These are phyloP conservation scores for Podaxis sp. DNA, from an alignment of 768 basidiomycete genomes.

Conservation along the genomic window DNA sequence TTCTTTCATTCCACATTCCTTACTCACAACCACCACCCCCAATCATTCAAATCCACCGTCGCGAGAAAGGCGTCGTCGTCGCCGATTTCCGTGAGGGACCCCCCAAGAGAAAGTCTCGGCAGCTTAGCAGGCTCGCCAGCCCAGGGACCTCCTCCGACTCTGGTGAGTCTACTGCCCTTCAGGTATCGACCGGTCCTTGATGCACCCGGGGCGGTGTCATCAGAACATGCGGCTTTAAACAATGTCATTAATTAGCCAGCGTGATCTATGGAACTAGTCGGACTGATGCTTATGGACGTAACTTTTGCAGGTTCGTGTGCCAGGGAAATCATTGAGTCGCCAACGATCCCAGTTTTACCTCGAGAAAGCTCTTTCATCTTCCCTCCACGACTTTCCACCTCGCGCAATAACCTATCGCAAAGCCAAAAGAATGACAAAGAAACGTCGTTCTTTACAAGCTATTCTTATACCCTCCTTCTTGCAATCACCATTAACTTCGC, in stretches of 20 bases:
- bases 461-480: conserved; percentile 51
- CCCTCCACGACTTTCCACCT: conserved; percentile 18
- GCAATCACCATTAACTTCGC: conserved; percentile 25
- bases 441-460: conserved; percentile 54
- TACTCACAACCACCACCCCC: not conserved
- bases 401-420: not conserved
- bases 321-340: conserved; percentile 16
- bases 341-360: conserved; percentile 14
- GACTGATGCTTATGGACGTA: conserved; percentile 17
- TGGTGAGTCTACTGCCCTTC: conserved; percentile 26
- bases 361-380: conserved; percentile 11
- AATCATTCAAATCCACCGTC: not conserved
- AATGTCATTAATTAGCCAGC: not conserved
- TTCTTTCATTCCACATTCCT: not conserved
- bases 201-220: conserved; percentile 7
- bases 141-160: conserved; percentile 22
- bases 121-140: conserved; percentile 19
- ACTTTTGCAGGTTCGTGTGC: conserved; percentile 20
- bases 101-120: conserved; percentile 29
- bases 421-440: conserved; percentile 38
- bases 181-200: conserved; percentile 12
- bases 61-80: not conserved
- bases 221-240: conserved; percentile 7
- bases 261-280: conserved; percentile 19
- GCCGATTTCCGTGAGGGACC: conserved; percentile 27